phyloP scores from a whole-genome alignment of 1,139 yeast species.

The Kodamaea arcana region DNA sequence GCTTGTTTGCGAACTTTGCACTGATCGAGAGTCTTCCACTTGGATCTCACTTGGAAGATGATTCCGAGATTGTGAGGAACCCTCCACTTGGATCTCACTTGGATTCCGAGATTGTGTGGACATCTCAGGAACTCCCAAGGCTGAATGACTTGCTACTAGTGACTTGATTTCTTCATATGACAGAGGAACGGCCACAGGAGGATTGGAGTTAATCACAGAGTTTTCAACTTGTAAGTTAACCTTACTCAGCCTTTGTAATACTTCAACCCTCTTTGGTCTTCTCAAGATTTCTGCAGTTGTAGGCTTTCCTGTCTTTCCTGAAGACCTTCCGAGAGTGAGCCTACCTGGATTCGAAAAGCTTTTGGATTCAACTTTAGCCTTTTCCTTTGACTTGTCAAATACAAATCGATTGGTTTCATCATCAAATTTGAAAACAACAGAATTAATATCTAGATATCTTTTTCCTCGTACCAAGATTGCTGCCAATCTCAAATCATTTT shows the following conservation, averaged over 20 bases:
- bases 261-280: not conserved
- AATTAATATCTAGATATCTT: constrained; percentile 11
- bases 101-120: no score
- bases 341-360: not conserved
- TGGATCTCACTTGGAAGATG: no score
- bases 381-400: constrained; percentile 1
- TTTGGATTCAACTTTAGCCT: constrained; percentile 10
- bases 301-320: not conserved
- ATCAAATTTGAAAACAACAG: constrained; percentile 10
- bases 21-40: no score
- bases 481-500: constrained; percentile 21
- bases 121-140: constrained; percentile 19
- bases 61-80: no score
- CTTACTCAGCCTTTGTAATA: not conserved
- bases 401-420: constrained; percentile 7
- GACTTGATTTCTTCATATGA: constrained; percentile 29
- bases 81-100: no score
- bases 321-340: not conserved
- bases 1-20: no score
- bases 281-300: not conserved
- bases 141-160: constrained; percentile 26
- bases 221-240: constrained; percentile 1
- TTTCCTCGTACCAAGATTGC: constrained; percentile 19
- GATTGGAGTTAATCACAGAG: not conserved
- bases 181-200: constrained; percentile 5